Conservation (phyloP, 192 early-diverging fungal genomes). For the Coemansia sp. region DNA sequence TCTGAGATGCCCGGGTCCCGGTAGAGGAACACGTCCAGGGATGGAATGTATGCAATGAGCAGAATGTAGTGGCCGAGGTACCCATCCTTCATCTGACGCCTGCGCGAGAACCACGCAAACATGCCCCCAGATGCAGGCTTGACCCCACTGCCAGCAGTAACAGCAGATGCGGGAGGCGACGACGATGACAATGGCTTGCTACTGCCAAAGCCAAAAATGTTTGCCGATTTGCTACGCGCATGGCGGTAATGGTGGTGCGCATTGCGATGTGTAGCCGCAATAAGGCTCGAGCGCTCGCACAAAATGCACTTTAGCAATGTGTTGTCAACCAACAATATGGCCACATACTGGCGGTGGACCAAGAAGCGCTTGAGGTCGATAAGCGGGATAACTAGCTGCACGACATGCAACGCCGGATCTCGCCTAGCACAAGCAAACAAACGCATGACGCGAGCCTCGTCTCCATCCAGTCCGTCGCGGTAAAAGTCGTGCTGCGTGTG, state of each 20-base stretch:
- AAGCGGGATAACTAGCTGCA: slow-evolving; percentile 69
- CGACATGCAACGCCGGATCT: slow-evolving; percentile 62
- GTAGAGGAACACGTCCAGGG: slow-evolving; percentile 75
- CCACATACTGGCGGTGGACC: slow-evolving; percentile 67
- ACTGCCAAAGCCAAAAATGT: slow-evolving; percentile 15
- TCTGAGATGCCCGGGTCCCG: slow-evolving; percentile 77
- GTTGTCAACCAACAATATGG: slow-evolving; percentile 78
- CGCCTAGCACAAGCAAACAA: slow-evolving; percentile 75
- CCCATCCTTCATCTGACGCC: slow-evolving; percentile 33
- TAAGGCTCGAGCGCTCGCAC: slow-evolving; percentile 53
- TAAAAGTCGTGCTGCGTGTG: slow-evolving; percentile 69
- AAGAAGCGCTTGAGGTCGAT: slow-evolving; percentile 86
- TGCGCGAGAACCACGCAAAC: slow-evolving; percentile 24
- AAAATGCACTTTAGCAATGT: slow-evolving; percentile 59
- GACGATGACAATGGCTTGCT: neutral
- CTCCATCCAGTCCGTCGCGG: slow-evolving; percentile 61
- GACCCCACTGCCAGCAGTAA: neutral
- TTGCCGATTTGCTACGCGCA: slow-evolving; percentile 12
- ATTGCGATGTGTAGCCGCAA: neutral
- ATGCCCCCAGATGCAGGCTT: neutral
- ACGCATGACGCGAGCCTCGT: slow-evolving; percentile 68
- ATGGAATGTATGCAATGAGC: slow-evolving; percentile 80
- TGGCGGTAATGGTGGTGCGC: slow-evolving; percentile 3
- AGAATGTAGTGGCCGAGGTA: slow-evolving; percentile 85
- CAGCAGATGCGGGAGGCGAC: neutral